Evolutionary conservation across 1,284 basidiomycete species (phyloP).

Genomic region (Spongispora temasekensis): DNA sequence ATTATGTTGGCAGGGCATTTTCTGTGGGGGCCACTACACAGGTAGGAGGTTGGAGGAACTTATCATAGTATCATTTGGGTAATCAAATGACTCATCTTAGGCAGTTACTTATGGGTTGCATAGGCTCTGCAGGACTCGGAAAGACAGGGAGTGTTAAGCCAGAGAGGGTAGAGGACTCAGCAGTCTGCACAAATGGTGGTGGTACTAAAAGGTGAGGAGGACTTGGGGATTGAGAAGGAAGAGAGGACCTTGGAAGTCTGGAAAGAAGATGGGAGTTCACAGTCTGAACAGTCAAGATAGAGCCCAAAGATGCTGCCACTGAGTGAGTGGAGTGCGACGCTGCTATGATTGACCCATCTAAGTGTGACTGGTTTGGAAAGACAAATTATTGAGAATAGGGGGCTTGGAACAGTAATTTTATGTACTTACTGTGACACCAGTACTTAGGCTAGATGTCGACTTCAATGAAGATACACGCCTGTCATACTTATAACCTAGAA

Average conservation of each 20-base stretch:
- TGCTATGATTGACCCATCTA: too few relatives aligned
- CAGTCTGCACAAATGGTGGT: background rate
- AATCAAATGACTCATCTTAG: background rate
- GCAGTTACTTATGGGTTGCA: background rate
- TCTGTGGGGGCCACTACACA: background rate
- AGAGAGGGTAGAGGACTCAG: background rate
- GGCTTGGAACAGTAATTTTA: too few relatives aligned
- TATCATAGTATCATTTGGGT: background rate
- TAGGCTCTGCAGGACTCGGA: background rate
- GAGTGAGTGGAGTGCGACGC: background rate
- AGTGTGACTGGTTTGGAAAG: background rate
- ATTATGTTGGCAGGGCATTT: background rate
- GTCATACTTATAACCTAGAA: background rate
- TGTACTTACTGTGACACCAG: background rate
- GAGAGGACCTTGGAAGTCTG: background rate
- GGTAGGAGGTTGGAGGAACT: background rate
- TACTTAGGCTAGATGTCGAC: background rate
- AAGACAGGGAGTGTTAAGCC: background rate
- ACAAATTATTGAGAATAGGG: background rate
- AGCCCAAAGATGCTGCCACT: background rate
- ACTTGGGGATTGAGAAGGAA: background rate
- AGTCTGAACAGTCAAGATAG: background rate
- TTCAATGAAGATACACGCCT: background rate
- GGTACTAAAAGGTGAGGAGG: background rate
- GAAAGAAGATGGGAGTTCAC: background rate